Evolutionary conservation across 1,284 basidiomycete species (phyloP).

Genomic region (Apiotrichum mycotoxinovorans): DNA sequence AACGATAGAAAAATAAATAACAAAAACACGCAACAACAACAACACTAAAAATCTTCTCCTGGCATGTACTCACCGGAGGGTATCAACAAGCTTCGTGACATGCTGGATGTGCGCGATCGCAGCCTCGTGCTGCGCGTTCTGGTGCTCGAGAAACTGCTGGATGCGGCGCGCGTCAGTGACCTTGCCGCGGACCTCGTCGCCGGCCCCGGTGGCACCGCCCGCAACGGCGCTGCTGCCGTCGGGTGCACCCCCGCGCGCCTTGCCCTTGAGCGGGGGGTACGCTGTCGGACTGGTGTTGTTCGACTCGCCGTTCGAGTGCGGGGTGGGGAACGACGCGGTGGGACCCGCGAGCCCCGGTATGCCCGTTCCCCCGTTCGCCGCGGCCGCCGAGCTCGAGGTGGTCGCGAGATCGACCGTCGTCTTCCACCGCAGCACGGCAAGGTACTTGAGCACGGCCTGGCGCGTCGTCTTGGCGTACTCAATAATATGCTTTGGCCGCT

Average conservation of each 20-base stretch:
- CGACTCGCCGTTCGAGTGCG: slow-evolving; percentile 37
- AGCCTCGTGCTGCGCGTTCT: slow-evolving; percentile 41
- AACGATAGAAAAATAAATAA: neutral
- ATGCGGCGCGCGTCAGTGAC: slow-evolving; percentile 44
- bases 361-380: neutral
- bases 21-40: no score
- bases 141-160: slow-evolving; percentile 41
- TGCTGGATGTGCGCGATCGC: slow-evolving; percentile 39
- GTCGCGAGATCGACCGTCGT: slow-evolving; percentile 35
- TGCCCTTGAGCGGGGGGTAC: slow-evolving; percentile 22
- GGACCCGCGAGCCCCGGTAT: neutral
- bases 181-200: slow-evolving; percentile 25
- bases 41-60: neutral
- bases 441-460: slow-evolving; percentile 44
- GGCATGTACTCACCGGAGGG: slow-evolving; percentile 30
- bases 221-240: slow-evolving; percentile 4
- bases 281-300: slow-evolving; percentile 33
- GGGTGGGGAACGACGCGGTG: slow-evolving; percentile 38
- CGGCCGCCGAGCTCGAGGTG: neutral
- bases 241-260: no score
- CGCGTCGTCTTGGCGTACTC: slow-evolving; percentile 42
- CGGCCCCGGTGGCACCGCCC: slow-evolving; percentile 4
- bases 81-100: slow-evolving; percentile 33
- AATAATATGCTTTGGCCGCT: slow-evolving; percentile 41
- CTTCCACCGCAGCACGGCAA: slow-evolving; percentile 47